Conservation (phyloP, 805 yeast genomes). For the Hanseniaspora occidentalis region DNA sequence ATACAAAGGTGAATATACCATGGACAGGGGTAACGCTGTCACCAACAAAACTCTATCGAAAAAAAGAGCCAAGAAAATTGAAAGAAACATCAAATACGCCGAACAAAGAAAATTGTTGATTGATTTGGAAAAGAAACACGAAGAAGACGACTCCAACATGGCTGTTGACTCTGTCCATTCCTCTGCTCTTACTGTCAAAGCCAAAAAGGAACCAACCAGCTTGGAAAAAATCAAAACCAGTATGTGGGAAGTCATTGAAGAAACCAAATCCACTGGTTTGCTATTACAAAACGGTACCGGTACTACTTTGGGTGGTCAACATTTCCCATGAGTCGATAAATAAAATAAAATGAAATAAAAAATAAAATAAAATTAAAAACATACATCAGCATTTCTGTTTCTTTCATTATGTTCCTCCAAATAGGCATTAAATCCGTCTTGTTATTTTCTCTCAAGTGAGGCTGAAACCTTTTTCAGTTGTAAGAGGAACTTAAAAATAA, state of each 20-base stretch:
- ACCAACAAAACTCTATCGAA: conserved; percentile 59
- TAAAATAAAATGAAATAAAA: too few species aligned
- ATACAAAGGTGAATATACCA: conserved; percentile 21
- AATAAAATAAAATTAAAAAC: too few species aligned
- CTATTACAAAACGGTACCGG: conserved; percentile 50
- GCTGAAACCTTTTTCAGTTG: too few species aligned
- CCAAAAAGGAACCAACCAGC: conserved; percentile 22
- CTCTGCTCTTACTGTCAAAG: conserved; percentile 11
- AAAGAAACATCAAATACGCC: conserved; percentile 64
- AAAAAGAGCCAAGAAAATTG: conserved; percentile 67
- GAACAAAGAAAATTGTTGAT: conserved; percentile 42
- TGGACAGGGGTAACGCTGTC: conserved; percentile 11
- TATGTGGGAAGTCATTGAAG: conserved; percentile 61
- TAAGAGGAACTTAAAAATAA: too few species aligned
- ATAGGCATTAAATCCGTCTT: too few species aligned
- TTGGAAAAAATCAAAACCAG: conserved; percentile 39
- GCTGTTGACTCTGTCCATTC: conserved; percentile 1
- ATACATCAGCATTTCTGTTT: too few species aligned
- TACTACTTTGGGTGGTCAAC: conserved; percentile 74
- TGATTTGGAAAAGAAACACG: conserved; percentile 22
- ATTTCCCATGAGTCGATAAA: too few species aligned
- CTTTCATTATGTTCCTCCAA: too few species aligned
- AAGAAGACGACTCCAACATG: conserved; percentile 34
- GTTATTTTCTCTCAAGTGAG: too few species aligned
- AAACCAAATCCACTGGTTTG: conserved; percentile 35